Evolutionary conservation across 2,329 filamentous ascomycete species (phyloP), one percentile per base, ranked within the genome.

Genomic region (Iodosphaeria phyllophila): DNA sequence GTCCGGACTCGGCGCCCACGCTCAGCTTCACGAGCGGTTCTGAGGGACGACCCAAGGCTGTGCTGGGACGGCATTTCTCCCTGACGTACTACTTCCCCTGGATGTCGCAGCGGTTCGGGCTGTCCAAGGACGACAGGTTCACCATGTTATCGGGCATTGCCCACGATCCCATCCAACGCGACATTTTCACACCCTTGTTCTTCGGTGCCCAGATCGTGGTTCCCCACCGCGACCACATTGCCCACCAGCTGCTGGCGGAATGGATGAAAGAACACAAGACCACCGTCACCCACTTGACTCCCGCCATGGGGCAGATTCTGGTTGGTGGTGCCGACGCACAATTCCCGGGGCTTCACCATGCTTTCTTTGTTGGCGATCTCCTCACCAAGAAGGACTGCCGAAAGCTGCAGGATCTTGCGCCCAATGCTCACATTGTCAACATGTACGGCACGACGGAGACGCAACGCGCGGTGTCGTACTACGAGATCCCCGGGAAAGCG

Each of bases 281-380:
- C 3, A 92, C 74, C 10, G 77, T 83, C 12, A 82, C 76, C 8
- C 89, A 95, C 49, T 54, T 95, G 19, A 98, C 89, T 2, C 89
- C 89, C 7, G 89, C 89, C 29, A 93, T 95, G 84, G 84, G 84
- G 28, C 80, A 93, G 39, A 89, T 95, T 32, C 56, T 95, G 2
- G 74, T 86, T n/a, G 84, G 83, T 21, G 80, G 78, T 35, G 77
- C 82, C 13, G 73, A 56, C 3, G 72, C 79, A 0, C 50, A 77
- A 35, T 91, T 93, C 40, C 75, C 80, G 2, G 59, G 64, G 8
- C 58, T 95, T n/a, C 61, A 74, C 29, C 60, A 70, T 29, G 82
- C 74, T 11, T 86, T 95, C 58, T 95, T 86, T 33, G 86, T 95
- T 1, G 89, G 89, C 16, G 86, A 95, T 42, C 59, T 93, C 17